Percentiles rank a stretch among this genome's conserved stretches.
These are phyloP conservation scores for Curvularia sp. DNA, from an alignment of 2,329 filamentous ascomycete genomes.

Conservation along the genomic window DNA sequence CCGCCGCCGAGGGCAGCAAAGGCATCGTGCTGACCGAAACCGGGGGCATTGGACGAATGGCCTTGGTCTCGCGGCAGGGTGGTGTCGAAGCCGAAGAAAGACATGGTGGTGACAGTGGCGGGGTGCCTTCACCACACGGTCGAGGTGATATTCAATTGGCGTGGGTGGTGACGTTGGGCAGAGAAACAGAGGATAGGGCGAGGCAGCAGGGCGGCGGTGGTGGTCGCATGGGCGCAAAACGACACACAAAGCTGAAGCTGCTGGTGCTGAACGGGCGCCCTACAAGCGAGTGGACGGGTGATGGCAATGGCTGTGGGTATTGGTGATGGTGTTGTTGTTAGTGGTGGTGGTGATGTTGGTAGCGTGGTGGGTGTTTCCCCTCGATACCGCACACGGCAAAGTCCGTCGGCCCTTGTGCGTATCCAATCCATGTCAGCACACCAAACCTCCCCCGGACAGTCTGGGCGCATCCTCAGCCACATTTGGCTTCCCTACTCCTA, in stretches of 20 bases:
- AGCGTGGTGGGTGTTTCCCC: no score
- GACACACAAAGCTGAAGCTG: neutral
- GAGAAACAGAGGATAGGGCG: slow-evolving; percentile 5
- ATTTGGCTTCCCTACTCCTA: neutral
- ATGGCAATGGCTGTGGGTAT: neutral
- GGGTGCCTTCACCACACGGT: slow-evolving; percentile 9
- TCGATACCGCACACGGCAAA: neutral
- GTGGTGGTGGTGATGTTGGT: neutral
- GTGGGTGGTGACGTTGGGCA: slow-evolving; percentile 32
- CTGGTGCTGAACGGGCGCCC: neutral
- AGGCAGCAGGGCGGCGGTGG: slow-evolving; percentile 3
- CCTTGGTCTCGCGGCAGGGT: slow-evolving; percentile 67
- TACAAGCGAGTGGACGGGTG: neutral
- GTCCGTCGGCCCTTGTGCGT: neutral
- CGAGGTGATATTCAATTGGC: slow-evolving; percentile 13
- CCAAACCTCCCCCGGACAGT: neutral
- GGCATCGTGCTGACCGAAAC: slow-evolving; percentile 88
- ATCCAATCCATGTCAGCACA: neutral
- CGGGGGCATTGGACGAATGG: slow-evolving; percentile 73
- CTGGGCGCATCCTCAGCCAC: slow-evolving; percentile 2
- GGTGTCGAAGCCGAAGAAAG: slow-evolving; percentile 89
- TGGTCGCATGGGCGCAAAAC: slow-evolving; percentile 9
- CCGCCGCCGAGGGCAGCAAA: slow-evolving; percentile 79
- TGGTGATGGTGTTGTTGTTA: neutral
- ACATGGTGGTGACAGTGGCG: slow-evolving; percentile 64